phyloP scores from a whole-genome alignment of 331 rosid species.

The Rosa hybrid region DNA sequence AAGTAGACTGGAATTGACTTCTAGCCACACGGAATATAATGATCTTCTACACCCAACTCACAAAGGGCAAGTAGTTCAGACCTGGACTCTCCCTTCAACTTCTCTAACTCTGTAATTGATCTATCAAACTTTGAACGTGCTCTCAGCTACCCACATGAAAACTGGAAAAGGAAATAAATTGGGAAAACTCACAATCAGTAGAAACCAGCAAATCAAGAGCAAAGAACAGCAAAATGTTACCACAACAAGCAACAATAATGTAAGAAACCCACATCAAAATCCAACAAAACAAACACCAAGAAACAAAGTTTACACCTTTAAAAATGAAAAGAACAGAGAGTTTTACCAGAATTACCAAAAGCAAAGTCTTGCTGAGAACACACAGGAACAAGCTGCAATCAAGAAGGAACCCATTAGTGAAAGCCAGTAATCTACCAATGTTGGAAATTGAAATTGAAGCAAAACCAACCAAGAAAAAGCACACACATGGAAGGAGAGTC shows the following conservation, averaged over 20 bases:
- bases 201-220: conserved; percentile 4
- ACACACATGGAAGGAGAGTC: conserved; percentile 9
- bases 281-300: conserved; percentile 22
- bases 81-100: not conserved
- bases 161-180: not conserved
- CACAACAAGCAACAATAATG: conserved; percentile 11
- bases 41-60: conserved; percentile 14
- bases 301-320: conserved; percentile 8
- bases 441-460: conserved; percentile 29
- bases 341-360: conserved; percentile 2
- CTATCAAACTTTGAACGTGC: not conserved
- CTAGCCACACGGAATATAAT: conserved; percentile 21
- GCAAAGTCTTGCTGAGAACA: conserved; percentile 30
- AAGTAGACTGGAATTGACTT: conserved; percentile 14
- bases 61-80: not conserved
- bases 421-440: conserved; percentile 13
- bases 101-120: conserved; percentile 14
- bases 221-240: conserved; percentile 16
- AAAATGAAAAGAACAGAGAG: conserved; percentile 26
- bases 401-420: conserved; percentile 10
- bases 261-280: conserved; percentile 26
- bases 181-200: not conserved
- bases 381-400: conserved; percentile 12
- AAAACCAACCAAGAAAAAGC: conserved; percentile 27
- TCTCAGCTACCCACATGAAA: conserved; percentile 11